Evolutionary conservation across 768 basidiomycete genomes (phyloP), one percentile per base, ranked within the genome.

Genomic region (Mycena rosella): DNA sequence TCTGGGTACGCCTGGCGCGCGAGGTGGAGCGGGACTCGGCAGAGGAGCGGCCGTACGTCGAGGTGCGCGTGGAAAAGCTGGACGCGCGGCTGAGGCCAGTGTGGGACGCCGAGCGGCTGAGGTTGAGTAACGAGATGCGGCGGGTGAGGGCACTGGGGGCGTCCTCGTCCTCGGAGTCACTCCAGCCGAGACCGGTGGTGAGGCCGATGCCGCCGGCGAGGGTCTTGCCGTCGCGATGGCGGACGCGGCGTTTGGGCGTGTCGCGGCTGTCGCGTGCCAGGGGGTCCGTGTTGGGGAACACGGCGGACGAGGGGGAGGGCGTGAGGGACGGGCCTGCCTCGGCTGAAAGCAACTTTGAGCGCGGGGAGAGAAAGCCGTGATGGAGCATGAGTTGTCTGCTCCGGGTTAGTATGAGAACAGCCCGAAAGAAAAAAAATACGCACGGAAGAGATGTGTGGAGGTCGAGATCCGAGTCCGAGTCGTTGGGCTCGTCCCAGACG

Each of bases 111-210:
- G 79, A 62, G 22, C 59, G 66, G 63, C 58, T 24, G 20, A 91
- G 79, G 70, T 86, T 85, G 57, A 91, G 84, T 0, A 83, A 77
- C 6, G 90, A 91, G 7, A 92, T 77, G 10, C 90, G 87, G 13
- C 85, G 82, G 0, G 91, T 91, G 15, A 92, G 83, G 2, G 88
- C 83, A 0, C 89, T 90, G 7, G 90, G 90, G 0, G 90, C 89
- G 63, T 90, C 88, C 80, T 92, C 91, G 76, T 91, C 91, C 80
- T 91, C 91, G 88, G 89, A 90, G 71, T 92, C 91, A 71, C 89
- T 91, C 91, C 91, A 92, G 0, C 91, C 91, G 17, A 92, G 77
- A 8, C 91, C 91, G 10, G 91, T 92, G 6, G 91, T 92, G 60
- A 92, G 74, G 2, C 91, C 91, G 58, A 91, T 84, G 2, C 91